These are phyloP conservation scores for Tylopilus vinaceipallidus DNA, from an alignment of 768 basidiomycete genomes.

Conservation along the genomic window DNA sequence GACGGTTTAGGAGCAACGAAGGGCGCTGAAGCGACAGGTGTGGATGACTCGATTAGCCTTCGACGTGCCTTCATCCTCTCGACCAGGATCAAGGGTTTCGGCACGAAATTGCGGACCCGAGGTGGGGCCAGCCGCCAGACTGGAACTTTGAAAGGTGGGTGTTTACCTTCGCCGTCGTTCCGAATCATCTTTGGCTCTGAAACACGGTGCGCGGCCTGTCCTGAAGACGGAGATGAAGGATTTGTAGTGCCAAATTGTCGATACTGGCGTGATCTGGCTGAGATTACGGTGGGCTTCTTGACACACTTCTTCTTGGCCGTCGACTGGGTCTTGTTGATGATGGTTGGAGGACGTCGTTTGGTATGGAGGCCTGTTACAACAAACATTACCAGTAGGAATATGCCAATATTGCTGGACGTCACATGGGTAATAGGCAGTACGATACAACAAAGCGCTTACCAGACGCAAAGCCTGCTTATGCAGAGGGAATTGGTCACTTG, in stretches of 20 bases:
- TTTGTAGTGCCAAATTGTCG: neutral
- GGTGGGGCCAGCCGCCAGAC: neutral
- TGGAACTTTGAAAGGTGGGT: neutral
- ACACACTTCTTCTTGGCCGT: neutral
- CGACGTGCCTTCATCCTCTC: constrained; percentile 25
- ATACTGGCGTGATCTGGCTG: neutral
- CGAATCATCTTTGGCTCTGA: constrained; percentile 3
- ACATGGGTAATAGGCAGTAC: constrained; percentile 11
- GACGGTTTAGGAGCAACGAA: neutral
- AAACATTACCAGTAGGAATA: constrained; percentile 17
- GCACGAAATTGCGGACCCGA: constrained; percentile 19
- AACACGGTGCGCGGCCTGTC: neutral
- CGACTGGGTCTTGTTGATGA: neutral
- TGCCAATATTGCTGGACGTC: constrained; percentile 10
- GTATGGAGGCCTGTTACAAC: constrained; percentile 22
- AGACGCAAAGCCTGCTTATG: neutral
- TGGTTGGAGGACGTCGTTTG: constrained; percentile 15
- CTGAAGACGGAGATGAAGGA: neutral
- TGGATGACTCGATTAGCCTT: neutral
- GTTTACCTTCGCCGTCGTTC: neutral
- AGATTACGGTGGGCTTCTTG: neutral
- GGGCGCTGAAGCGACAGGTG: neutral
- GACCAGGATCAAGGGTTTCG: constrained; percentile 25
- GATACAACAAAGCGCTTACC: constrained; percentile 12
- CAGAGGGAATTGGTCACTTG: neutral